Base-by-base conservation (phyloP, 345 rosid species). In the Odontarrhena argentea region DNA sequence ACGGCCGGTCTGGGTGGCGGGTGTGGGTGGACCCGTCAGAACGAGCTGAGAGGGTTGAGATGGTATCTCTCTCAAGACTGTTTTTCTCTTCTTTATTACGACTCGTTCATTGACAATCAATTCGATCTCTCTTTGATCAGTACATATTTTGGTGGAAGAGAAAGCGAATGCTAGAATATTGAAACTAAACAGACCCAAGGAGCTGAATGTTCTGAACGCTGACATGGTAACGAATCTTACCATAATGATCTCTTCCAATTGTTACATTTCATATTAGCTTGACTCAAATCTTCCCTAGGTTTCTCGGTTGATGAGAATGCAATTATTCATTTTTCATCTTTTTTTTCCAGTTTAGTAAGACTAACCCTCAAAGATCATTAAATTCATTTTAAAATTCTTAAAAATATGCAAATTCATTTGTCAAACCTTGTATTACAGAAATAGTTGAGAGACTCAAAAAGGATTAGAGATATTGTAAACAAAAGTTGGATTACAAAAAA, bases 121-220 rank as follows among this genome's bases (percentile, higher is more conserved):
- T 47, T 36, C 46, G 22, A 18, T 1, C 45, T 38, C 14, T 65
- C 48, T 55, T 34, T 71, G 68, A 60, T 43, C 10, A 38, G 83
- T 18, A 18, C 7, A 32, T 91, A 72, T 92, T 69, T 69, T 89
- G 65, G 86, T 85, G 56, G 85, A 92, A 79, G 82, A 71, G 74
- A 83, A 64, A 28, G 50, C 75, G 5, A 78, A 7, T 67, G 83
- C 69, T 7, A 85, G 86, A 73, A 83, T 60, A 14, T 71, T 92
- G 72, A 85, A 75, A 12, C 58, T 92, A 15, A 92, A 92, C 84
- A 78, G 83, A 78, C 79, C 89, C 30, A 84, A 75, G 77, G 91
- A 84, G 44, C 78, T 92, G 56, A 92, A 92, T 82, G 92, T 89
- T 36, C 73, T 82, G 48, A 78, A 78, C 13, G 68, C 11, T 30